These are phyloP conservation scores for Leccinum brunneo-olivaceum DNA, from an alignment of 1,284 basidiomycete genomes.

Conservation along the genomic window DNA sequence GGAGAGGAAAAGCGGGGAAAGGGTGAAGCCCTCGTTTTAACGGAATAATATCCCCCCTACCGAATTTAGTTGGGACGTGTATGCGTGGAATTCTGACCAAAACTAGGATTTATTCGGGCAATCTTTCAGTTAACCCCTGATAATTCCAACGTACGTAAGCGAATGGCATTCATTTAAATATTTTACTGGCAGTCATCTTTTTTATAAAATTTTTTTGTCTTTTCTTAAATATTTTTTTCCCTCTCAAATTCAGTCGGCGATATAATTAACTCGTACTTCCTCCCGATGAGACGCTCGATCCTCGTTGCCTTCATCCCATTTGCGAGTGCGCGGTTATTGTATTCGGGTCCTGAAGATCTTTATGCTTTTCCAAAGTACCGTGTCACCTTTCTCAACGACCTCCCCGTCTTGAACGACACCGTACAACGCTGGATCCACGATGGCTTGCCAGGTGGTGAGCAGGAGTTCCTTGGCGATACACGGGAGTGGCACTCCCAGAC, in stretches of 20 bases:
- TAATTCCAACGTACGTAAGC: no score
- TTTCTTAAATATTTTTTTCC: neutral
- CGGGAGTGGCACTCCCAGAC: constrained; percentile 39
- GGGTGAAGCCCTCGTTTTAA: constrained; percentile 64
- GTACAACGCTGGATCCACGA: constrained; percentile 64
- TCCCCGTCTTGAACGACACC: constrained; percentile 70
- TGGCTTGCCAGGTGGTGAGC: constrained; percentile 66
- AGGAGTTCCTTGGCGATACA: constrained; percentile 67
- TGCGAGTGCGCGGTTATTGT: constrained; percentile 43
- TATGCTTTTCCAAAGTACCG: constrained; percentile 82
- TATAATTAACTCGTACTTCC: constrained; percentile 24
- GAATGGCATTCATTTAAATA: no score
- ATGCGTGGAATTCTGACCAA: constrained; percentile 48
- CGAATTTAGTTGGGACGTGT: constrained; percentile 60
- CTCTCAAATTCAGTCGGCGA: constrained; percentile 29
- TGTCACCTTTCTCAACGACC: constrained; percentile 74
- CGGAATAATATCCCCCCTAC: constrained; percentile 52
- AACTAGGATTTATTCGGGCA: constrained; percentile 57
- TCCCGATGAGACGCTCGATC: constrained; percentile 18
- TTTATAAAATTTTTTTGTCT: neutral
- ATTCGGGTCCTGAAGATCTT: constrained; percentile 73
- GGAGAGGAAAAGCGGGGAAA: constrained; percentile 55
- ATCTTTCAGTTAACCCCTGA: constrained; percentile 48
- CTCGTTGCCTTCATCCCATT: constrained; percentile 19
- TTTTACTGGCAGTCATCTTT: constrained; percentile 7